These are phyloP conservation scores for Omphalotus guepiniiformis DNA, from an alignment of 768 basidiomycete species.

Conservation along the genomic window DNA sequence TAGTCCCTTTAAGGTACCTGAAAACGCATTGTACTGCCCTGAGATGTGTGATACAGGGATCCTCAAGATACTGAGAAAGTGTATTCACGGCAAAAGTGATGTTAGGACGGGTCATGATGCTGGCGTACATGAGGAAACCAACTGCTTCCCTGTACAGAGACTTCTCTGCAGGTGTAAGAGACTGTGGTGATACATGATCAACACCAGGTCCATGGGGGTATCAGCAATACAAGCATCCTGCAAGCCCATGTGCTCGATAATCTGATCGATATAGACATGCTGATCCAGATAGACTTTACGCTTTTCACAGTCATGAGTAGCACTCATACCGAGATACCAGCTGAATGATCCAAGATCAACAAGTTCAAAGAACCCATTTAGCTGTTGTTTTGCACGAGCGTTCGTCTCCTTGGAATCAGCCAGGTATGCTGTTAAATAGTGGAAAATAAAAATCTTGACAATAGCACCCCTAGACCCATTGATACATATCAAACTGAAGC, in stretches of 20 bases:
- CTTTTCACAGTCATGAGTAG: slow-evolving; percentile 14
- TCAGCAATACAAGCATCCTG: slow-evolving; percentile 16
- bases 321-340: slow-evolving; percentile 24
- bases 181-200: slow-evolving; percentile 14
- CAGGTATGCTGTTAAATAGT: no score
- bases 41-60: slow-evolving; percentile 12
- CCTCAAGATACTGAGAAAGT: slow-evolving; percentile 12
- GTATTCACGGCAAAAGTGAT: slow-evolving; percentile 11
- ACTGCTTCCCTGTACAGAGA: slow-evolving; percentile 10
- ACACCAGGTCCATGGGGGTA: slow-evolving; percentile 22
- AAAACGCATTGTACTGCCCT: slow-evolving; percentile 12
- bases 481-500: no score
- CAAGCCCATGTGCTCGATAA: slow-evolving; percentile 18
- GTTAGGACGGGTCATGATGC: slow-evolving; percentile 13
- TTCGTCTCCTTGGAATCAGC: neutral
- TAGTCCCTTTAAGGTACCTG: slow-evolving; percentile 16
- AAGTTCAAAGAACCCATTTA: slow-evolving; percentile 16
- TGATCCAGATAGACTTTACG: slow-evolving; percentile 23
- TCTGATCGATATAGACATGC: slow-evolving; percentile 17
- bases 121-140: slow-evolving; percentile 13
- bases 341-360: slow-evolving; percentile 23
- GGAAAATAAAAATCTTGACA: no score
- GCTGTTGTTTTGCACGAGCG: slow-evolving; percentile 9
- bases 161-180: neutral
- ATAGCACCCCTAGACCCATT: no score